Conservation (phyloP, 192 early-diverging fungal species). For the Backusella morwellensis region DNA sequence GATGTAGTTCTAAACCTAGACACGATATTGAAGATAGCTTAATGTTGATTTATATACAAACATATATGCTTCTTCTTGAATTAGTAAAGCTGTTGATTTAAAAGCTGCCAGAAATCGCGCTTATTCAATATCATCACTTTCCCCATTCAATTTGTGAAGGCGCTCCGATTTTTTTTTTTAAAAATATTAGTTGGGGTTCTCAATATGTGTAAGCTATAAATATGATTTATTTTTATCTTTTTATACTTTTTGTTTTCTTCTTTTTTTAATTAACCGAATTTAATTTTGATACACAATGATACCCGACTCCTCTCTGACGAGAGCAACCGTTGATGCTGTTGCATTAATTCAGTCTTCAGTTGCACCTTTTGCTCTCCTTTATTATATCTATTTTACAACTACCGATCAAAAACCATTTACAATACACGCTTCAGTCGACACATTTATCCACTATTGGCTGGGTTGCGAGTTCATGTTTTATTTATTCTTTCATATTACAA, state of each 20-base stretch:
- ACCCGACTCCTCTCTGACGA: constrained; percentile 12
- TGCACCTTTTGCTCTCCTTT: constrained; percentile 21
- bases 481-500: constrained; percentile 27
- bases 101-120: no score
- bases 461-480: constrained; percentile 29
- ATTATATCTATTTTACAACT: constrained; percentile 22
- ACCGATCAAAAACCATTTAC: background rate
- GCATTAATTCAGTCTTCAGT: constrained; percentile 14
- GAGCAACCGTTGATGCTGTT: constrained; percentile 8
- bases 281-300: constrained; percentile 2
- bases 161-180: background rate
- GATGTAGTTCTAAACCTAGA: background rate
- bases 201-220: background rate
- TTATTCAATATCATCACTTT: background rate
- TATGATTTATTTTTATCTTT: background rate
- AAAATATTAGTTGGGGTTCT: background rate
- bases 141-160: background rate
- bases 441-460: constrained; percentile 33
- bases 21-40: background rate
- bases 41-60: background rate
- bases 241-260: background rate
- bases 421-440: background rate
- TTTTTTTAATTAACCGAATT: background rate
- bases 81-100: no score
- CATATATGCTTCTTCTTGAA: no score